Percentiles rank a stretch among this genome's conserved stretches.
Conservation (phyloP, 768 basidiomycete species). For the Pluteus cervinus region DNA sequence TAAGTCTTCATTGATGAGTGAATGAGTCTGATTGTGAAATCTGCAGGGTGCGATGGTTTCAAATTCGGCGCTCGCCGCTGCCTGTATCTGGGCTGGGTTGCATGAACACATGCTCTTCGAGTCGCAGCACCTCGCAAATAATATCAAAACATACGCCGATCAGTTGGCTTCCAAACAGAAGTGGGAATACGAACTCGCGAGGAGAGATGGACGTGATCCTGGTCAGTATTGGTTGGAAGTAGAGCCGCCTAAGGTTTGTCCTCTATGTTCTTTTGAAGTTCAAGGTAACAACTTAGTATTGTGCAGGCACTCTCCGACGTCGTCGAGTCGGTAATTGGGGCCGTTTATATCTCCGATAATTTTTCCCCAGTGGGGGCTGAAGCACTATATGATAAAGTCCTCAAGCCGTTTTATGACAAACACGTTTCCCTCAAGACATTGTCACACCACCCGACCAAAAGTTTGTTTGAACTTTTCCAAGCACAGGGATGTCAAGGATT, state of each 20-base stretch:
- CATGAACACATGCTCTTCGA: slow-evolving; percentile 56
- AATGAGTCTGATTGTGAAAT: slow-evolving; percentile 11
- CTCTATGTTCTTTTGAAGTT: slow-evolving; percentile 3
- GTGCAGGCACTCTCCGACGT: slow-evolving; percentile 70
- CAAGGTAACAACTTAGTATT: slow-evolving; percentile 2
- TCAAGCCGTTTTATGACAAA: slow-evolving; percentile 75
- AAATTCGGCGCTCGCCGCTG: slow-evolving; percentile 68
- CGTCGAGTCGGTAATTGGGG: slow-evolving; percentile 75
- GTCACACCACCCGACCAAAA: slow-evolving; percentile 72
- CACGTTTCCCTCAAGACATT: slow-evolving; percentile 70
- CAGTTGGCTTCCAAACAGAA: slow-evolving; percentile 38
- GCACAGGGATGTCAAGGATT: slow-evolving; percentile 66
- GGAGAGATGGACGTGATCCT: slow-evolving; percentile 41
- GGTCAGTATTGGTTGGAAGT: slow-evolving; percentile 78
- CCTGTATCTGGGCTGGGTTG: slow-evolving; percentile 67
- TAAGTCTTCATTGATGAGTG: slow-evolving; percentile 4
- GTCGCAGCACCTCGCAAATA: slow-evolving; percentile 41
- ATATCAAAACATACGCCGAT: slow-evolving; percentile 48
- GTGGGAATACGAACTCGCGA: slow-evolving; percentile 42
- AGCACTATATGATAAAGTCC: slow-evolving; percentile 56
- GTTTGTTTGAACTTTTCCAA: slow-evolving; percentile 69
- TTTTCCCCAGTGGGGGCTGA: slow-evolving; percentile 59
- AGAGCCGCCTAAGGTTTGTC: slow-evolving; percentile 68
- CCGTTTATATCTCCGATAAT: slow-evolving; percentile 71
- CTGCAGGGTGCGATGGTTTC: slow-evolving; percentile 80